phyloP scores from a whole-genome alignment of 2,329 filamentous ascomycete genomes.

The Orbilia quercus region DNA sequence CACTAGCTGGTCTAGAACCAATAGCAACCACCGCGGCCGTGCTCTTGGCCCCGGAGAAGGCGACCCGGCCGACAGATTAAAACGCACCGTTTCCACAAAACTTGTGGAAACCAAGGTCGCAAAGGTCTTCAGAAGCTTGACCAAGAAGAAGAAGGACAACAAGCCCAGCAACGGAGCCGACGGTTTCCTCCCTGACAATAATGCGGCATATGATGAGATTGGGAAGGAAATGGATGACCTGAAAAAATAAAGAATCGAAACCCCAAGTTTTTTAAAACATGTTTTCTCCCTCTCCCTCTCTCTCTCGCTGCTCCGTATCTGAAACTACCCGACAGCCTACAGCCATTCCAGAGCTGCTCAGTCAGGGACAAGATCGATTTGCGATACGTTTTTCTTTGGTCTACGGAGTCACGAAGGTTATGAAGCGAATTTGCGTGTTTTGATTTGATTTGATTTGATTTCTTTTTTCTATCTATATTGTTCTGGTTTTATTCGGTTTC shows the following conservation, averaged over 20 bases:
- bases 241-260: conserved; percentile 46
- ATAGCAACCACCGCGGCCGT: conserved; percentile 23
- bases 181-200: conserved; percentile 44
- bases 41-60: conserved; percentile 45
- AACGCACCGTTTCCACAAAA: conserved; percentile 51
- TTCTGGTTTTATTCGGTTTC: conserved; percentile 21
- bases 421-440: conserved; percentile 41
- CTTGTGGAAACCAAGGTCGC: conserved; percentile 43
- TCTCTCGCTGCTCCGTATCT: background rate
- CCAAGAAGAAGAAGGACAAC: conserved; percentile 47
- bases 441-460: conserved; percentile 7
- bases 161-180: conserved; percentile 42
- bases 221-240: conserved; percentile 52
- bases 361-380: conserved; percentile 1
- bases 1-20: conserved; percentile 43
- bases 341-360: background rate
- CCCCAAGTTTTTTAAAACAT: too few species aligned
- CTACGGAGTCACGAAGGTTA: conserved; percentile 54
- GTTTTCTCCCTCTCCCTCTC: too few species aligned
- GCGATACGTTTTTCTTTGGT: conserved; percentile 14
- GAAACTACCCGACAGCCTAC: background rate
- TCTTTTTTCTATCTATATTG: background rate
- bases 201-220: conserved; percentile 28
- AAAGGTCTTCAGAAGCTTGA: conserved; percentile 44
- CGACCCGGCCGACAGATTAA: conserved; percentile 32